Percentiles rank a stretch among this genome's conserved stretches.
Evolutionary conservation across 73 alveolate species (phyloP).

Genomic region (Paramecium caudatum): DNA sequence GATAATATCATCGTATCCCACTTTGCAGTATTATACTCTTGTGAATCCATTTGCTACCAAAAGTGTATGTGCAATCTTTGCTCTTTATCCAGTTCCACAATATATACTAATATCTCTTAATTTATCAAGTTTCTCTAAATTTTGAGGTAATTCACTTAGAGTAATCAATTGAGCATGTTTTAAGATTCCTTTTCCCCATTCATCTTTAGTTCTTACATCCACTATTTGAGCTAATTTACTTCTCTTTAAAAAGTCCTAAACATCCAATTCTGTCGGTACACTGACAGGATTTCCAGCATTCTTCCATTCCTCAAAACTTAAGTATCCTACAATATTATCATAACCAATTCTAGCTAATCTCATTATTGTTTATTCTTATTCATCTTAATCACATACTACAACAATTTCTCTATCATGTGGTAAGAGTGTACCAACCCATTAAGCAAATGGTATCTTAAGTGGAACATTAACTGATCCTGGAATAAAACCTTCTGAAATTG

Average conservation of each 20-base stretch:
- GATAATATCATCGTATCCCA: slow-evolving; percentile 66
- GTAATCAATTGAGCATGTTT: slow-evolving; percentile 70
- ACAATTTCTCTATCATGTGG: slow-evolving; percentile 65
- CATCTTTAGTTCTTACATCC: slow-evolving; percentile 75
- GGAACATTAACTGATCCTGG: slow-evolving; percentile 75
- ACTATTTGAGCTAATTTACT: slow-evolving; percentile 52
- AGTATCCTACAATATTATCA: slow-evolving; percentile 69
- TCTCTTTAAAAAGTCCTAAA: slow-evolving; percentile 41
- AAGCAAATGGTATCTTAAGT: slow-evolving; percentile 75
- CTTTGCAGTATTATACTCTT: slow-evolving; percentile 58
- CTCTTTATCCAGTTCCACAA: slow-evolving; percentile 76
- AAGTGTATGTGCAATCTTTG: slow-evolving; percentile 72
- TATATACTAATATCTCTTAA: slow-evolving; percentile 64
- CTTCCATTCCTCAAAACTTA: slow-evolving; percentile 64
- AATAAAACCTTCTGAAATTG: slow-evolving; percentile 65
- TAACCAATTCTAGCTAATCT: slow-evolving; percentile 79
- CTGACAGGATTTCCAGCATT: slow-evolving; percentile 26
- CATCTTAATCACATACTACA: slow-evolving; percentile 70
- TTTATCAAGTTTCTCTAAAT: slow-evolving; percentile 55
- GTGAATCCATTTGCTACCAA: slow-evolving; percentile 60
- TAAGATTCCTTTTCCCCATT: slow-evolving; percentile 63
- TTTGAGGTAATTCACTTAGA: slow-evolving; percentile 66
- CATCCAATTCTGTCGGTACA: slow-evolving; percentile 54
- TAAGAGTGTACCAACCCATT: slow-evolving; percentile 77
- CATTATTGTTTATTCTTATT: slow-evolving; percentile 76